Percentiles rank a stretch among this genome's conserved stretches.
These are phyloP conservation scores for Aureobasidium sp. DNA, from an alignment of 2,329 filamentous ascomycete genomes.

Conservation along the genomic window DNA sequence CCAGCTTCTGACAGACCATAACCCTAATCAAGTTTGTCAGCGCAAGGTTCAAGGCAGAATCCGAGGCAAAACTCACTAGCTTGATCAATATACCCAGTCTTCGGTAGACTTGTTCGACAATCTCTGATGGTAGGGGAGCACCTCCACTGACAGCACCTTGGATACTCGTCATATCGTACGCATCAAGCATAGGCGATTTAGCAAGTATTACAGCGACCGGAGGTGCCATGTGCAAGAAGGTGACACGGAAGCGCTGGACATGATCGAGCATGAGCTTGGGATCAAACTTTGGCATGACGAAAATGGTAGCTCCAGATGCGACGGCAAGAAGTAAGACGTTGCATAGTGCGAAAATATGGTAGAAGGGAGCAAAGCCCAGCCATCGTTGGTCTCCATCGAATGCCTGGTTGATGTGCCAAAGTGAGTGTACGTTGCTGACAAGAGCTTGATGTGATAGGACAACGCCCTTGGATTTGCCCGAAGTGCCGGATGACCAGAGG, in stretches of 20 bases:
- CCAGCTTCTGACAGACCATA: conserved; percentile 9
- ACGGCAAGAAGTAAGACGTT: conserved; percentile 40
- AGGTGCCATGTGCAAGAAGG: conserved; percentile 41
- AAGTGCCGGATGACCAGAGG: conserved; percentile 41
- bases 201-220: conserved; percentile 29
- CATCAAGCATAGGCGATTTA: conserved; percentile 25
- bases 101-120: conserved; percentile 7
- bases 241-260: conserved; percentile 35
- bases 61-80: conserved; percentile 19
- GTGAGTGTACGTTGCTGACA: conserved; percentile 1
- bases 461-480: conserved; percentile 36
- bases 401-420: conserved; percentile 9
- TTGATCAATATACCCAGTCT: conserved; percentile 9
- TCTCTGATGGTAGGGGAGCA: conserved; percentile 32
- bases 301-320: conserved; percentile 38
- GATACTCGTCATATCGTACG: conserved; percentile 30
- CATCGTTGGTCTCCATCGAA: conserved; percentile 6
- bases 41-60: conserved; percentile 15
- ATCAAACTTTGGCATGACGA: conserved; percentile 41
- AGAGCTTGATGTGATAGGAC: conserved; percentile 19
- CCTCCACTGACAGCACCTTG: conserved; percentile 40
- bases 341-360: conserved; percentile 43
- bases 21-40: conserved; percentile 8
- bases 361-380: conserved; percentile 39
- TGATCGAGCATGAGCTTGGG: conserved; percentile 32